Conservation (phyloP, 495 filamentous ascomycete species). For the Sordaria brevicollis region DNA sequence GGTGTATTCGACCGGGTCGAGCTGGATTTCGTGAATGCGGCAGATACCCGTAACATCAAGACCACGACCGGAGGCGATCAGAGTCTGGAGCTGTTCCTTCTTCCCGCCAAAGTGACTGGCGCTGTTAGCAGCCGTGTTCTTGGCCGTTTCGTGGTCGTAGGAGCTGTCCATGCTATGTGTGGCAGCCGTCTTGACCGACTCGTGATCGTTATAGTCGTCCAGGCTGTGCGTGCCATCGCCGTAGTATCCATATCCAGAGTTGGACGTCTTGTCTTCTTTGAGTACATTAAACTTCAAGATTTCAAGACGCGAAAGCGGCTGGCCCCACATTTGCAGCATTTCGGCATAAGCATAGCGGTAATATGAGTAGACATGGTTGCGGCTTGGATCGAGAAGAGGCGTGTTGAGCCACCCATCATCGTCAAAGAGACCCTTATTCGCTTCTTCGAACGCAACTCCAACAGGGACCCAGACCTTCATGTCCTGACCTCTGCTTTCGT, state of each 20-base stretch:
- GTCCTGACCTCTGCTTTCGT: slow-evolving; percentile 32
- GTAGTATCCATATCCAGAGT: slow-evolving; percentile 11
- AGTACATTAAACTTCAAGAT: slow-evolving; percentile 73
- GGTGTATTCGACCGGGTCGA: slow-evolving; percentile 37
- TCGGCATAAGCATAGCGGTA: slow-evolving; percentile 78
- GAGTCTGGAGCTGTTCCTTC: slow-evolving; percentile 29
- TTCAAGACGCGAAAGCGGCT: slow-evolving; percentile 64
- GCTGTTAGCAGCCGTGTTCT: slow-evolving; percentile 9
- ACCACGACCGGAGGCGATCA: slow-evolving; percentile 34
- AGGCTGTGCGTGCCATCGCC: slow-evolving; percentile 12
- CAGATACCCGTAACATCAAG: slow-evolving; percentile 52
- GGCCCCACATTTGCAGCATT: slow-evolving; percentile 71
- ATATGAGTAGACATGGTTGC: slow-evolving; percentile 47
- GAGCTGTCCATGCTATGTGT: slow-evolving; percentile 14
- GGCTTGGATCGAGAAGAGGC: slow-evolving; percentile 58
- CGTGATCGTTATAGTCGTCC: slow-evolving; percentile 19
- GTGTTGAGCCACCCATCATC: slow-evolving; percentile 59
- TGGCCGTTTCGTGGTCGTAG: slow-evolving; percentile 20
- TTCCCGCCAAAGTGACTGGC: slow-evolving; percentile 26
- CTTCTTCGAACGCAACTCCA: slow-evolving; percentile 52
- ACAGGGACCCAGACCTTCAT: slow-evolving; percentile 30
- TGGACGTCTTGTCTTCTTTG: slow-evolving; percentile 26
- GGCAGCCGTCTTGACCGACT: slow-evolving; percentile 13
- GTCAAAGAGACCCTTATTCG: slow-evolving; percentile 70
- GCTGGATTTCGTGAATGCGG: slow-evolving; percentile 43